Evolutionary conservation across 2,329 filamentous ascomycete species (phyloP).

Genomic region (Verticillium longisporum): DNA sequence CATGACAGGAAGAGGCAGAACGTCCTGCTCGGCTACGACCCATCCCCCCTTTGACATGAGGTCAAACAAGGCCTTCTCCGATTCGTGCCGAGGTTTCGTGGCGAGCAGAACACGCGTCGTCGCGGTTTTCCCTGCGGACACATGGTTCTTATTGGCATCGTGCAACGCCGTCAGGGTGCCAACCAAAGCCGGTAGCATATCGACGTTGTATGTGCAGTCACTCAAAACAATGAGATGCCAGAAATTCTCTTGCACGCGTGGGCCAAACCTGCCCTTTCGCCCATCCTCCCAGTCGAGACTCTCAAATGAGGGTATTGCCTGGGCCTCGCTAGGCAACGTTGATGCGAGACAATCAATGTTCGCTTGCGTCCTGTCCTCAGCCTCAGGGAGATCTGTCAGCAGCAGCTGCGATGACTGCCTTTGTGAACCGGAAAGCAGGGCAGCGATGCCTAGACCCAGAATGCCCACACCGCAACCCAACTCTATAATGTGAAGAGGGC

Average conservation of each 20-base stretch:
- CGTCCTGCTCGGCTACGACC: constrained; percentile 31
- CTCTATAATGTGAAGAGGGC: constrained; percentile 39
- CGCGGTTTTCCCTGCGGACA: not conserved
- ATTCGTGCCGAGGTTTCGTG: constrained; percentile 49
- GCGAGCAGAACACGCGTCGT: constrained; percentile 43
- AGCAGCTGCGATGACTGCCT: constrained; percentile 27
- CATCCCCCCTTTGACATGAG: constrained; percentile 39
- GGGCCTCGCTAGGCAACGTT: constrained; percentile 4
- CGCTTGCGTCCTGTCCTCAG: constrained; percentile 37
- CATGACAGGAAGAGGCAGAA: constrained; percentile 38
- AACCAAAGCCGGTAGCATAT: constrained; percentile 46
- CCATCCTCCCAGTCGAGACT: constrained; percentile 52
- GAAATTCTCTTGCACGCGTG: constrained; percentile 23
- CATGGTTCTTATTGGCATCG: constrained; percentile 18
- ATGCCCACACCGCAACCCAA: constrained; percentile 52
- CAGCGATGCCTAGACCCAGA: constrained; percentile 42
- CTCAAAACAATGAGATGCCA: constrained; percentile 52
- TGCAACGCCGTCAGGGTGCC: constrained; percentile 46
- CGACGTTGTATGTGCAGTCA: constrained; percentile 56
- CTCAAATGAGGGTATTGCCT: constrained; percentile 32
- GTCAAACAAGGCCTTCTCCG: constrained; percentile 41
- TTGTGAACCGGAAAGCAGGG: constrained; percentile 7
- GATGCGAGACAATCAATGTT: constrained; percentile 35
- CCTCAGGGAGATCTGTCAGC: constrained; percentile 50
- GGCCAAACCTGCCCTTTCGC: constrained; percentile 34